These are phyloP conservation scores for Cladobotryum mycophilum DNA, from an alignment of 2,329 filamentous ascomycete species.

Conservation along the genomic window DNA sequence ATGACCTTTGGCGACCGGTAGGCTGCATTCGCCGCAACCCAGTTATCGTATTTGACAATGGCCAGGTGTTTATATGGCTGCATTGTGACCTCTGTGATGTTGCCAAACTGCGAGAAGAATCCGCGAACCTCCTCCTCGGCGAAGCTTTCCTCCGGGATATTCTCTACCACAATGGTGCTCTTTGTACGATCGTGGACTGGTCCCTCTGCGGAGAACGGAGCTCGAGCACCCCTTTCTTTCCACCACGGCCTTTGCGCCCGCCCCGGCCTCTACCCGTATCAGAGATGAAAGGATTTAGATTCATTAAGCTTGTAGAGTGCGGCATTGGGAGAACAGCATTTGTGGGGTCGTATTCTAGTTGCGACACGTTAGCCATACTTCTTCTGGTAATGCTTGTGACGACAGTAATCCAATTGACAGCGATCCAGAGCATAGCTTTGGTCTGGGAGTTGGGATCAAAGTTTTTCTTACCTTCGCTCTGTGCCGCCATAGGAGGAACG, in stretches of 20 bases:
- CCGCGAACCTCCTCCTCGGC: conserved; percentile 56
- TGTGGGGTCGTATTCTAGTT: conserved; percentile 28
- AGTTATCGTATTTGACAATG: conserved; percentile 61
- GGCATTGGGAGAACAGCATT: conserved; percentile 22
- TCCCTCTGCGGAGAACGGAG: conserved; percentile 59
- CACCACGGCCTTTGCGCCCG: conserved; percentile 28
- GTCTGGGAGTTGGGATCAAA: background rate
- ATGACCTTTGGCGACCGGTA: conserved; percentile 73
- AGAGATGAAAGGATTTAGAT: conserved; percentile 17
- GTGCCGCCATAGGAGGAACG: conserved; percentile 22
- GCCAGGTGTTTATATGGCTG: conserved; percentile 61
- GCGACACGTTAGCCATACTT: conserved; percentile 11
- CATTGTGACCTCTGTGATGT: conserved; percentile 57
- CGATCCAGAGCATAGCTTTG: too few relatives aligned
- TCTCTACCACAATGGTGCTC: conserved; percentile 67
- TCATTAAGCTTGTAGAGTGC: conserved; percentile 12
- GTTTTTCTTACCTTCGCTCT: conserved; percentile 21
- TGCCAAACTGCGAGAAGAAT: conserved; percentile 70
- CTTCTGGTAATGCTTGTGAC: background rate
- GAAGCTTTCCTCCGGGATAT: conserved; percentile 67
- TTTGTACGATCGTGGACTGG: conserved; percentile 57
- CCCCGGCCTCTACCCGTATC: conserved; percentile 27
- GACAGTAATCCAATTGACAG: too few relatives aligned
- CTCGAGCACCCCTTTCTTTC: conserved; percentile 34
- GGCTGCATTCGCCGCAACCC: conserved; percentile 61